Evolutionary conservation across 202 grass and related monocot species (phyloP), one percentile per base, ranked within the genome.

Genomic region (Dendrocalamus latiflorus): DNA sequence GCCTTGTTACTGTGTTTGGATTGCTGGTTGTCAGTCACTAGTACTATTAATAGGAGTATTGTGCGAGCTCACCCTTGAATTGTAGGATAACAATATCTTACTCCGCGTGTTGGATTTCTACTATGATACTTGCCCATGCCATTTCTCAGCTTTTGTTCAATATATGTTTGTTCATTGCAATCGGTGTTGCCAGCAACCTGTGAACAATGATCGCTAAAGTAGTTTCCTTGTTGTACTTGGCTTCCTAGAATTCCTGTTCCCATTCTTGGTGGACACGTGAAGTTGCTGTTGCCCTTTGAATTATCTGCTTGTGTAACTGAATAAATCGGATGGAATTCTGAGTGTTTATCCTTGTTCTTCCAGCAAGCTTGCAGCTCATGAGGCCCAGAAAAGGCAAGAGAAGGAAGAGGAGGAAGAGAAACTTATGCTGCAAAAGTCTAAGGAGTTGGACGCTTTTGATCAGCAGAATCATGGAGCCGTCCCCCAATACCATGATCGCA

Each of bases 401-500:
- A 94, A 92, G 89, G 93, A 94, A 14, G 93, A 99, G 22, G 89
- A 99, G 60, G 89, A 92, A 65, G 96, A 99, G 81, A 99, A 99
- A 38, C 33, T 62, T 30, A 82, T 78, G 50, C 68, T 94, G 75
- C 93, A 92, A 76, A 99, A 87, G 66, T 90, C 93, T 0, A 90
- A 90, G 54, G 93, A 96, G 34, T 70, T 99, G 42, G 96, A 93
- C 9, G 89, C 83, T 51, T 99, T 99, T 65, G 96, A 95, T 65
- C 93, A 96, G 73, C 93, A 96, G 78, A 99, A 99, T 55, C 96
- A 99, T 13, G 86, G 93, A 25, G 96, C 96, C 20, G 86, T 99
- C 18, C 93, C 96, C 30, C 91, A 93, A 70, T 92, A 94, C 76
- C 81, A 84, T 30, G 91, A 94, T 39, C 87, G 86, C 47, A 89